Conservation (phyloP, 2,329 filamentous ascomycete species). For the Cladosporium velox region DNA sequence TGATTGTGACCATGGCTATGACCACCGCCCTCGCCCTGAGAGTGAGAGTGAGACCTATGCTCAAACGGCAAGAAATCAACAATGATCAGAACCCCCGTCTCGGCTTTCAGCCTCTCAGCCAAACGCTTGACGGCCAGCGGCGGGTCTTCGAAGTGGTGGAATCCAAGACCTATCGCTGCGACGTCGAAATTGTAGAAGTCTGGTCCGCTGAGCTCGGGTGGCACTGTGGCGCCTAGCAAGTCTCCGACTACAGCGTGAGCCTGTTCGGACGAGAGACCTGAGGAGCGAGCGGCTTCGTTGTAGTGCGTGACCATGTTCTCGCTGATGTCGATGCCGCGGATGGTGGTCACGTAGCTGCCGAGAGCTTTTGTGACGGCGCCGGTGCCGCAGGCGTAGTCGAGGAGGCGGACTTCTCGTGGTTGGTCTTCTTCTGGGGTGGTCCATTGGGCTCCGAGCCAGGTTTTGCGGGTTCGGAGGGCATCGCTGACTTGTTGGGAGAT, state of each 20-base stretch:
- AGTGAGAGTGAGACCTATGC: not conserved
- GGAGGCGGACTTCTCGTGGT: conserved; percentile 29
- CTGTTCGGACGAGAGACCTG: conserved; percentile 27
- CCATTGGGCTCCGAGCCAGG: conserved; percentile 37
- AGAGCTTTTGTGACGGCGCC: conserved; percentile 38
- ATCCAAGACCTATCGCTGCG: conserved; percentile 46
- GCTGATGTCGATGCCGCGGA: conserved; percentile 38
- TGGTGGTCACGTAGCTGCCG: conserved; percentile 33
- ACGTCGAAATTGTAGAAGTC: conserved; percentile 47
- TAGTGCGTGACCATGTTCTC: conserved; percentile 37
- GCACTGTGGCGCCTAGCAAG: conserved; percentile 37
- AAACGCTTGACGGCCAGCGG: conserved; percentile 32
- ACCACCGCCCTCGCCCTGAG: not conserved
- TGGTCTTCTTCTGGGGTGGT: conserved; percentile 14
- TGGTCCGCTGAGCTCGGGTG: conserved; percentile 27
- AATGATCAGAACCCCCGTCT: conserved; percentile 34
- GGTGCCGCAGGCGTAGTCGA: conserved; percentile 41
- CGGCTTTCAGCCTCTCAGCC: conserved; percentile 31
- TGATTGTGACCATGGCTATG: not conserved
- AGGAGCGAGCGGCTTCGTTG: conserved; percentile 31
- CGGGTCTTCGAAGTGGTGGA: conserved; percentile 48
- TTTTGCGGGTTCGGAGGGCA: conserved; percentile 30
- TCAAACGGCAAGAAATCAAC: conserved; percentile 35
- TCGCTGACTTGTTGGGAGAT: conserved; percentile 34
- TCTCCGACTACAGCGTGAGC: conserved; percentile 39